Evolutionary conservation across 1,284 basidiomycete genomes (phyloP).

Genomic region (Xerocomus subilludens): DNA sequence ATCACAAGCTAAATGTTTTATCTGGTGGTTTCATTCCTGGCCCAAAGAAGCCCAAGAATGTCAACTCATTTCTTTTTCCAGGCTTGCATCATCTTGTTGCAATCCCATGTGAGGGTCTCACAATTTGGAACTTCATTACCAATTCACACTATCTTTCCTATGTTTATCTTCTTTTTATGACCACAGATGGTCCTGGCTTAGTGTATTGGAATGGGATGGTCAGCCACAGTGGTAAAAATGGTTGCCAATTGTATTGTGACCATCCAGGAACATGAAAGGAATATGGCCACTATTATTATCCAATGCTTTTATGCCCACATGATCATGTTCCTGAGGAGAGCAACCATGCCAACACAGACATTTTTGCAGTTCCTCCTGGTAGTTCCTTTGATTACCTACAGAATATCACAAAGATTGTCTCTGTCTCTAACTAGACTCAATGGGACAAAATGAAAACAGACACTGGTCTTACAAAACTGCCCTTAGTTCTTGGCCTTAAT

Average conservation of each 20-base stretch:
- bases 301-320: background rate
- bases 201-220: constrained; percentile 25
- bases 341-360: background rate
- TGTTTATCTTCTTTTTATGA: constrained; percentile 7
- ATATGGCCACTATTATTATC: background rate
- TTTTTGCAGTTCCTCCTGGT: constrained; percentile 7
- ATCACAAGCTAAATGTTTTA: constrained; percentile 10
- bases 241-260: constrained; percentile 19
- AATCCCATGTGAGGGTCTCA: constrained; percentile 4
- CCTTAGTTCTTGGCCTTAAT: constrained; percentile 30
- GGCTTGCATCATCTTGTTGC: constrained; percentile 17
- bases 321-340: background rate
- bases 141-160: background rate
- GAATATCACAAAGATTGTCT: constrained; percentile 17
- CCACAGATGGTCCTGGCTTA: constrained; percentile 14
- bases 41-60: constrained; percentile 26
- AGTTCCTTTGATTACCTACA: constrained; percentile 12
- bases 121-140: background rate
- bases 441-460: constrained; percentile 22
- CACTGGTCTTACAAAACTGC: constrained; percentile 36
- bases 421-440: background rate
- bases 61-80: constrained; percentile 21
- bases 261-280: background rate
- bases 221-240: constrained; percentile 24
- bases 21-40: constrained; percentile 28